Evolutionary conservation across 2,329 filamentous ascomycete genomes (phyloP).

Genomic region (Beauveria medogensis): DNA sequence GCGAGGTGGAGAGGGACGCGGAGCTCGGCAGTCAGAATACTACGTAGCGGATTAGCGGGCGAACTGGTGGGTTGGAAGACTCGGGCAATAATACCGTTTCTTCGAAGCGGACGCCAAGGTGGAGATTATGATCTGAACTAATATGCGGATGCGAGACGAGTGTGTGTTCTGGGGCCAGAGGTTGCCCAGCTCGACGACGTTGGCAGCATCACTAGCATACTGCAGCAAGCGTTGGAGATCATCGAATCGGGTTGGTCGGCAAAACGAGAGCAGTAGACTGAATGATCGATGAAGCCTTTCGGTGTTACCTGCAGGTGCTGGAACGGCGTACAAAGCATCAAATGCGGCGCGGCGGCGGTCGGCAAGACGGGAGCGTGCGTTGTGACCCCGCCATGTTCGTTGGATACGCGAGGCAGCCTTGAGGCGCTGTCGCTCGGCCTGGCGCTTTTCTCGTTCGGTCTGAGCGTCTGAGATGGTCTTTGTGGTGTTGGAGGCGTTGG

Average conservation of each 20-base stretch:
- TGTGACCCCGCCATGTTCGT: slow-evolving; percentile 73
- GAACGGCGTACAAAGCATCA: slow-evolving; percentile 47
- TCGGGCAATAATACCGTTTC: not conserved
- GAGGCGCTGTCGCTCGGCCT: slow-evolving; percentile 70
- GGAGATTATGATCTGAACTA: slow-evolving; percentile 30
- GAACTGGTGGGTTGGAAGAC: not conserved
- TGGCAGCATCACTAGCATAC: slow-evolving; percentile 37
- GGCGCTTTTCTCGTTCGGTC: slow-evolving; percentile 71
- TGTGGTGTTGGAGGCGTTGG: slow-evolving; percentile 56
- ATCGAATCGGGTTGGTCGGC: slow-evolving; percentile 33
- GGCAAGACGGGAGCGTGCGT: slow-evolving; percentile 49
- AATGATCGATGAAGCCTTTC: slow-evolving; percentile 34
- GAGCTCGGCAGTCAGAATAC: not conserved
- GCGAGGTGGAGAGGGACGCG: not conserved
- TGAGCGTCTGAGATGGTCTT: slow-evolving; percentile 79
- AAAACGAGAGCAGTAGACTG: slow-evolving; percentile 42
- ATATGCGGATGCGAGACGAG: slow-evolving; percentile 22
- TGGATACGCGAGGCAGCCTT: slow-evolving; percentile 71
- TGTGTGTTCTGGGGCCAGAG: slow-evolving; percentile 26
- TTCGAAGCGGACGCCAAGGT: slow-evolving; percentile 19
- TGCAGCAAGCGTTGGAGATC: slow-evolving; percentile 41
- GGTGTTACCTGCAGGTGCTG: slow-evolving; percentile 21
- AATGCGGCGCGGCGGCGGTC: slow-evolving; percentile 51
- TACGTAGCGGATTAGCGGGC: not conserved
- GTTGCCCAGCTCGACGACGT: slow-evolving; percentile 24